Evolutionary conservation across 2,329 filamentous ascomycete species (phyloP).

Genomic region (Hypoxylon sp.): DNA sequence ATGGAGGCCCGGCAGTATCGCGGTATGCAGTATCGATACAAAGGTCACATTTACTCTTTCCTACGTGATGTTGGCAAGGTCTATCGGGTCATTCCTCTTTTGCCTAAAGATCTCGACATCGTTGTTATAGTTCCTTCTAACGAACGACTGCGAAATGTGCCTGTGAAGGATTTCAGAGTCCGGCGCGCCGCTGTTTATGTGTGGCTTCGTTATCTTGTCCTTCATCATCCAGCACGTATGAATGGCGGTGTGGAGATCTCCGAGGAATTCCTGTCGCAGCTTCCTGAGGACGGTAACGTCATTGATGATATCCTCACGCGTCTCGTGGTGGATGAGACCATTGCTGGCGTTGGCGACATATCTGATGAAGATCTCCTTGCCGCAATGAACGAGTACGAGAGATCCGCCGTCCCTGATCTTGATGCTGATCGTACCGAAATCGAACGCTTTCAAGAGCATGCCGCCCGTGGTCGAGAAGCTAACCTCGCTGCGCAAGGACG

Average conservation of each 20-base stretch:
- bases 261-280: not conserved
- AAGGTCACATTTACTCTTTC: not conserved
- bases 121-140: not conserved
- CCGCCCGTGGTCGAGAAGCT: no score
- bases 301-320: not conserved
- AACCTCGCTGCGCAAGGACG: not conserved
- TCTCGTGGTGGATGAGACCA: not conserved
- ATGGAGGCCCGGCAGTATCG: not conserved
- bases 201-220: no score
- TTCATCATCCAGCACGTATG: no score
- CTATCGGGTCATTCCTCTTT: not conserved
- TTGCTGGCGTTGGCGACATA: not conserved
- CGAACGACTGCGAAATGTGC: not conserved
- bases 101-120: not conserved
- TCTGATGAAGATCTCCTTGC: not conserved
- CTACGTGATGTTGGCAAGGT: conserved; percentile 1
- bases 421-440: no score
- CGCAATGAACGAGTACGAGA: conserved; percentile 1
- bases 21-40: not conserved
- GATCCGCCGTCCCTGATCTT: not conserved
- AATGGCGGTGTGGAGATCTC: no score
- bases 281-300: not conserved
- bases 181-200: no score
- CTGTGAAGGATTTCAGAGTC: no score
- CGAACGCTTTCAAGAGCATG: no score